Conservation (phyloP, 768 basidiomycete species). For the Mycena floridula region DNA sequence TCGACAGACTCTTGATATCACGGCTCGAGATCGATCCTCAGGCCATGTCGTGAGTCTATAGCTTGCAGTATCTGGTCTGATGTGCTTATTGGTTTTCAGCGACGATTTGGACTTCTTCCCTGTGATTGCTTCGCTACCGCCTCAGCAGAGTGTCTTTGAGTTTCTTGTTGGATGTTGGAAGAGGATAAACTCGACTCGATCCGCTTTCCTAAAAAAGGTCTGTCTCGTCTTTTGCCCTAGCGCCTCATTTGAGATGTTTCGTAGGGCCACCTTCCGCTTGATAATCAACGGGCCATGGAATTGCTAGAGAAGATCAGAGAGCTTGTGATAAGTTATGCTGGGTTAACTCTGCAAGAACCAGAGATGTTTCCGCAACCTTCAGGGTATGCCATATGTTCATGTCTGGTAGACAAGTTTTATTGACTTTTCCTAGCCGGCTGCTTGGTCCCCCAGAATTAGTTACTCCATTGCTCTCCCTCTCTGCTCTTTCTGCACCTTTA, state of each 20-base stretch:
- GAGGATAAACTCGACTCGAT: constrained; percentile 55
- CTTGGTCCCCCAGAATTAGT: constrained; percentile 79
- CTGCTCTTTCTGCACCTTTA: constrained; percentile 63
- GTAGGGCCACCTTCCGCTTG: constrained; percentile 56
- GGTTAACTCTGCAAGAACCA: constrained; percentile 85
- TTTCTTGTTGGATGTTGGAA: constrained; percentile 93
- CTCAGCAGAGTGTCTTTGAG: constrained; percentile 78
- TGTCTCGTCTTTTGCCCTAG: neutral
- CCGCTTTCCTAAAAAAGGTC: constrained; percentile 61
- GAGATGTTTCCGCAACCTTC: constrained; percentile 91
- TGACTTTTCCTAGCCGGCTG: constrained; percentile 41
- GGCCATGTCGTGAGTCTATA: constrained; percentile 52
- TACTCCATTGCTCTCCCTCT: constrained; percentile 71
- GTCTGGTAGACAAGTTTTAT: neutral
- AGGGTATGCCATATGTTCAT: constrained; percentile 44
- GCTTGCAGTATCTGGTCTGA: constrained; percentile 3
- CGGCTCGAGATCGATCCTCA: constrained; percentile 77
- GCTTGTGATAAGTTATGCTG: constrained; percentile 83
- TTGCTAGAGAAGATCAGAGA: constrained; percentile 76
- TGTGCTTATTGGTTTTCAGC: constrained; percentile 25
- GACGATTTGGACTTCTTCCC: constrained; percentile 72
- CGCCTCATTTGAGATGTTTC: neutral
- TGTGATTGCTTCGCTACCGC: constrained; percentile 71
- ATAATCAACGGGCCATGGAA: constrained; percentile 52
- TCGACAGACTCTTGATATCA: constrained; percentile 78